Evolutionary conservation across 441 rosid genomes (phyloP), one percentile per base, ranked within the genome.

Genomic region (Brassica hybrid): DNA sequence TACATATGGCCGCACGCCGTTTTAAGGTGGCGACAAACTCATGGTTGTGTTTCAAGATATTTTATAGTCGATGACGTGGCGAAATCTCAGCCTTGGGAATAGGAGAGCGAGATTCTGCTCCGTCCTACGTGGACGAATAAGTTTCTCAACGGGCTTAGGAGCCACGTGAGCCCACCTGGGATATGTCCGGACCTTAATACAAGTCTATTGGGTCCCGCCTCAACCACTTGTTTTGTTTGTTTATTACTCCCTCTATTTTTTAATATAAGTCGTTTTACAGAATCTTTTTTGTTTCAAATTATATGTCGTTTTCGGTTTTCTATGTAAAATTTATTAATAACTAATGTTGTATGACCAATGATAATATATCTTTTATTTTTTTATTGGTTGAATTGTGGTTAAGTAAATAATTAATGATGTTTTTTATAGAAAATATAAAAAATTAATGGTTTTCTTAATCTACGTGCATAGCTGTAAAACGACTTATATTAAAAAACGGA

Each of bases 101-200:
- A 59, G 57, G 58, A 68, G 63, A 57, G n/a, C 4, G 56, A 64
- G 82, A 74, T 79, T 74, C 79, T 79, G 69, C 38, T 25, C 19
- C 5, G 14, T 79, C 83, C 61, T 65, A 69, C 72, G 70, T 83
- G 85, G 75, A 69, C 78, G 80, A 83, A 69, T 80, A 79, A 69
- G 43, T 34, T 76, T 65, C 68, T 69, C 13, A 69, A 56, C 7
- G 23, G 69, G 50, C 36, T 59, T 8, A 8, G 2, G 19, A 70
- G 62, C 74, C 69, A 70, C 73, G 82, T 67, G 73, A 71, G 67
- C 72, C 71, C 75, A 71, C 80, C 79, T 74, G 82, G 69, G 82
- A 75, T 75, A 75, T 69, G 79, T 70, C 76, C 48, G 76, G 59
- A 75, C 72, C 62, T 12, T 36, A 32, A 5, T 21, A 69, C 79